Evolutionary conservation across 2,329 filamentous ascomycete species (phyloP), one percentile per base, ranked within the genome.

Genomic region (Epichloe amarillans): DNA sequence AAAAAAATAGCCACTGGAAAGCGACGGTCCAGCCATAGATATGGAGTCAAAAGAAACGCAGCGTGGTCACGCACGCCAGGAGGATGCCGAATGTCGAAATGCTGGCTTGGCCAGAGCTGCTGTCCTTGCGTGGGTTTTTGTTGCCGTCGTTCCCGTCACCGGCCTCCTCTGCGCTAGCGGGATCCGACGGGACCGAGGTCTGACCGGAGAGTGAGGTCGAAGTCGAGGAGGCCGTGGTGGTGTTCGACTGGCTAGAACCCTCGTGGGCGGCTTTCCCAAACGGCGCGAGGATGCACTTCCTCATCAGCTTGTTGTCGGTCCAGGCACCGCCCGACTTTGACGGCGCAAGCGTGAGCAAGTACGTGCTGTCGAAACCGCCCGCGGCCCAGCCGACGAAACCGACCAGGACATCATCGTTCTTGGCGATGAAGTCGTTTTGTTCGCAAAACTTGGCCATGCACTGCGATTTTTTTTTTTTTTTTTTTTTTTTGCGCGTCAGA

Each of bases 311-410:
- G 54, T 66, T 71, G 56, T 74, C 68, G 41, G 50, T 55, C 49
- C 61, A 67, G 3, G 50, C 50, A 37, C 60, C 58, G 3, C 55
- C 51, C 5, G 55, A 49, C 36, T 57, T 56, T 0, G 52, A 39
- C 1, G 72, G 72, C 23, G 71, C 72, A n/a, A 73, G 57, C 35
- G 65, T 69, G 44, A 74, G 57, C 39, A 72, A 55, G 52, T 74
- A 73, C 3, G 62, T 62, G 5, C 59, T 56, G 50, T 65, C 62
- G 56, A 74, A 72, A 55, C 67, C 69, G 8, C 72, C 71, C 7
- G 72, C 72, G 8, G 62, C 69, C 71, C 72, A 74, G 48, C 60
- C 70, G 10, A 74, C 68, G 42, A 74, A 66, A 10, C 72, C 72
- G 10, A 68, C 57, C 54, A 72, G 71, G 21, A 74, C 72, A 49